phyloP scores from a whole-genome alignment of 768 basidiomycete genomes.

The Lentinus brumalis region DNA sequence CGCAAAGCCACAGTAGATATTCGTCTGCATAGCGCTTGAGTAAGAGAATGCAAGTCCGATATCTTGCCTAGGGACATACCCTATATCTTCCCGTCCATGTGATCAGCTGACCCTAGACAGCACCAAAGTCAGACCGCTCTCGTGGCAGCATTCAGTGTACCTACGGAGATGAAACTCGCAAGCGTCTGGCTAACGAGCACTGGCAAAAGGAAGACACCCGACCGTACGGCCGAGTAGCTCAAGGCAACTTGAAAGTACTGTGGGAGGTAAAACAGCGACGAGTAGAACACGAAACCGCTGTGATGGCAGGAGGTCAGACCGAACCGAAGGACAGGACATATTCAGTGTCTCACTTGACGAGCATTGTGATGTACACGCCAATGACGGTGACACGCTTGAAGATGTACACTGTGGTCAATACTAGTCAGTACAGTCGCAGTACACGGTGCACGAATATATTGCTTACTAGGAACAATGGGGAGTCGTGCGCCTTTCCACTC shows the following conservation, averaged over 20 bases:
- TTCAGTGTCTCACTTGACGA: conserved; percentile 52
- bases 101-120: conserved; percentile 55
- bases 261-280: conserved; percentile 70
- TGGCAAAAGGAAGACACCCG: conserved; percentile 68
- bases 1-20: conserved; percentile 63
- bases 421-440: not conserved
- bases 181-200: conserved; percentile 66
- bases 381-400: conserved; percentile 67
- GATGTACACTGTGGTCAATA: conserved; percentile 61
- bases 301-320: not conserved
- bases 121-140: not conserved
- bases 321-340: not conserved
- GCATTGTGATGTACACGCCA: conserved; percentile 70
- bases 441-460: not conserved
- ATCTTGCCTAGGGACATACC: conserved; percentile 32
- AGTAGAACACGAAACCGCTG: conserved; percentile 64
- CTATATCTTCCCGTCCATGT: conserved; percentile 66
- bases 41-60: not conserved
- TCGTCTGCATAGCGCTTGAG: conserved; percentile 38
- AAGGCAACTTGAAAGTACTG: conserved; percentile 75
- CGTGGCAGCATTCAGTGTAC: conserved; percentile 18
- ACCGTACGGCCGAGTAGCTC: conserved; percentile 65
- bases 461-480: conserved; percentile 72
- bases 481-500: conserved; percentile 72
- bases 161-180: conserved; percentile 52